Evolutionary conservation across 352 stramenopile species (phyloP).

Genomic region (Aphanomyces invadans): DNA sequence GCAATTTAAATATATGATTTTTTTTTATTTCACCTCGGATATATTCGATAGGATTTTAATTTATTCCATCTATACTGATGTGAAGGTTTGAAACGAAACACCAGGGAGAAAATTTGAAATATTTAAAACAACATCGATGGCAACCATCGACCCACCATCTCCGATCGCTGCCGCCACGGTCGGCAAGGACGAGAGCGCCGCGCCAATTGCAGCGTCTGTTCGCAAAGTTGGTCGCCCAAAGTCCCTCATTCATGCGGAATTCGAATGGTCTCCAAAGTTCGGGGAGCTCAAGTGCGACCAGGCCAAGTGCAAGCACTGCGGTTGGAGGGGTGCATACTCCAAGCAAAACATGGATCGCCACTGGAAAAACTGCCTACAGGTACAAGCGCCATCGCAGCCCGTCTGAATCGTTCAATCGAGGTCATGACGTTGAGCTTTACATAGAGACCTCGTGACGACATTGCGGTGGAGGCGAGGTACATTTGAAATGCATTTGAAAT

Average conservation of each 20-base stretch:
- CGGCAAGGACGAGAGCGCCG: not conserved
- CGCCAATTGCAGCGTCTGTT: not conserved
- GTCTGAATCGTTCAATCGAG: too few species aligned
- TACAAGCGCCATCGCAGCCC: not conserved
- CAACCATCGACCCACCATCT: not conserved
- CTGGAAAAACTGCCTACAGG: conserved; percentile 11
- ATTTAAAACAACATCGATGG: not conserved
- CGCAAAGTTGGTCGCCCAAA: not conserved
- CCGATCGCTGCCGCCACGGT: not conserved
- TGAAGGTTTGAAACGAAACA: too few species aligned
- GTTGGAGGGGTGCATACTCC: not conserved
- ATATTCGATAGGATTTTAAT: too few species aligned
- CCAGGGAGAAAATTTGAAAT: not conserved
- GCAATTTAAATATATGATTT: not conserved
- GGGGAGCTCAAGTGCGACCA: conserved; percentile 3
- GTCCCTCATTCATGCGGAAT: conserved; percentile 1
- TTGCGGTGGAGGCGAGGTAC: not conserved
- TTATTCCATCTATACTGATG: not conserved
- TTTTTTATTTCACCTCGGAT: too few species aligned
- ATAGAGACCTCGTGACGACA: not conserved
- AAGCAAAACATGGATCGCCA: conserved; percentile 9
- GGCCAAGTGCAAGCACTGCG: conserved; percentile 6
- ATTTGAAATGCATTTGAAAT: conserved; percentile 16
- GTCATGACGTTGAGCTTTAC: not conserved
- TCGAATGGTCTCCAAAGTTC: conserved; percentile 3